Evolutionary conservation across 306 rosid species (phyloP).

Genomic region (Vachellia collinsii): DNA sequence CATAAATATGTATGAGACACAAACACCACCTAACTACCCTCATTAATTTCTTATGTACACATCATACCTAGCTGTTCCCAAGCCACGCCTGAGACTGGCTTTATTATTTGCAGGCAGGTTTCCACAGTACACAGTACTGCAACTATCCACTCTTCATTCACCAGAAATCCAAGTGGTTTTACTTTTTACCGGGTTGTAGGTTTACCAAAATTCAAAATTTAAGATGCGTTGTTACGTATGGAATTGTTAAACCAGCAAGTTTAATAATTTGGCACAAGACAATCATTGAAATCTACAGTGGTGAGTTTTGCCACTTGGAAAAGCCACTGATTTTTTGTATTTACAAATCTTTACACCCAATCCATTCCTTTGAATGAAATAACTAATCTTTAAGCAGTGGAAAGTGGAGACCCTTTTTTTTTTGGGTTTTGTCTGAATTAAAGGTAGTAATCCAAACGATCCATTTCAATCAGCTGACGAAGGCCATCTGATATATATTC

Average conservation of each 20-base stretch:
- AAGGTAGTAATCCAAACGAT: conserved; percentile 28
- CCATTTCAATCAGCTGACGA: conserved; percentile 28
- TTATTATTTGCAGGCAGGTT: conserved; percentile 12
- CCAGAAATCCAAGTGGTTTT: no score
- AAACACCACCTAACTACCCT: conserved; percentile 45
- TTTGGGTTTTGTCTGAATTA: conserved; percentile 27
- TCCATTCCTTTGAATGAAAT: conserved; percentile 30
- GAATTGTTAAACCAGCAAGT: background rate
- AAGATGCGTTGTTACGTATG: background rate
- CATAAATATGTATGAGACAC: conserved; percentile 17
- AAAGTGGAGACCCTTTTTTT: conserved; percentile 27
- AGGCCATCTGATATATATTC: conserved; percentile 20
- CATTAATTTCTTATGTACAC: conserved; percentile 30
- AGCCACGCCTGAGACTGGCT: conserved; percentile 31
- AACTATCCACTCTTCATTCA: conserved; percentile 25
- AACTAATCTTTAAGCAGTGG: conserved; percentile 35
- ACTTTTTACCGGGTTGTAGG: no score
- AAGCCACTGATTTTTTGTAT: conserved; percentile 15
- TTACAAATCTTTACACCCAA: conserved; percentile 31
- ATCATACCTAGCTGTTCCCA: conserved; percentile 51
- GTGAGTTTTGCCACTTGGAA: conserved; percentile 2
- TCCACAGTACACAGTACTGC: background rate
- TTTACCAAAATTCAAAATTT: background rate
- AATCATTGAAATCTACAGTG: conserved; percentile 15
- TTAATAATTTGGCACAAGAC: background rate